Evolutionary conservation across 192 early-diverging fungal species (phyloP), one percentile per base, ranked within the genome.

Genomic region (Mortierella hygrophila): DNA sequence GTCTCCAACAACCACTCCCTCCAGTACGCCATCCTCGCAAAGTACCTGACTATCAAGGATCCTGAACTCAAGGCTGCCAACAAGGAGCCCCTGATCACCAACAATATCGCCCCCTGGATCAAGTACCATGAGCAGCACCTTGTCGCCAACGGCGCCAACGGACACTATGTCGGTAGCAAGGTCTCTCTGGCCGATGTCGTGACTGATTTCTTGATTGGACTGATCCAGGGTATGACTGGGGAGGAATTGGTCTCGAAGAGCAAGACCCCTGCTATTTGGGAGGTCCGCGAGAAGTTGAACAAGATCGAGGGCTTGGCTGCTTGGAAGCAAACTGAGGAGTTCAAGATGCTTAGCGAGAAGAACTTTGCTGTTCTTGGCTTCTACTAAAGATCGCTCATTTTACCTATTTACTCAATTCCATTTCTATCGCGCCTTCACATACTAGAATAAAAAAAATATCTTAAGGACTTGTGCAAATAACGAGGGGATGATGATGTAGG

Each of bases 151-250:
- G 92, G 92, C 32, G 70, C 86, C 49, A 93, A 85, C 55, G 90
- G 92, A 1, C 91, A 93, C 69, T 93, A 90, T 68, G 86, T 93
- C 78, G 91, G 91, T 52, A 77, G 81, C 76, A 77, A 87, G 55
- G 75, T 70, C 11, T 84, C 89, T 1, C 85, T 90, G 42, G 85
- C 82, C 2, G 93, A 93, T 69, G 40, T 91, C 38, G 70, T 38
- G 72, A 70, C 72, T 8, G 40, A 13, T 8, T 37, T 57, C 0
- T 2, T 78, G 20, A 20, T 83, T 18, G 49, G 4, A 2, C 46
- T 83, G 6, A 70, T 83, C 49, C 75, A 72, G 35, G 21, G 57
- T 8, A 35, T 75, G 0, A 70, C 46, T 4, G 72, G 44, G 0
- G 72, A 83, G 47, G 74, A 70, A 3, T 20, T 78, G 20, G 35